These are phyloP conservation scores for Tetrahymena borealis DNA, from an alignment of 73 alveolate genomes.

Conservation along the genomic window DNA sequence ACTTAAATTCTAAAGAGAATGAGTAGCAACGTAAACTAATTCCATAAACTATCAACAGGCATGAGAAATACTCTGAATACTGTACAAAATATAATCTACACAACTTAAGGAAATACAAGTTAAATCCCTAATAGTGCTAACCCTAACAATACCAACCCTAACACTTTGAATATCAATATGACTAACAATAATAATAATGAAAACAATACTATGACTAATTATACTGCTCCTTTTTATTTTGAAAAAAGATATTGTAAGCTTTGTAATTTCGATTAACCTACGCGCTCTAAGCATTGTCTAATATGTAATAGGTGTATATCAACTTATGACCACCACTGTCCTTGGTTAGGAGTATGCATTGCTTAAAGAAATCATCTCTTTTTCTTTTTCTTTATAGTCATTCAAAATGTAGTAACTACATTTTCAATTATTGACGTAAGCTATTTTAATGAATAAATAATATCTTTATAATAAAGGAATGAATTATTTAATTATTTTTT, in stretches of 20 bases:
- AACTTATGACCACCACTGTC: slow-evolving; percentile 65
- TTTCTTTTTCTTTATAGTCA: slow-evolving; percentile 36
- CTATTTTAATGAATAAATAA: neutral
- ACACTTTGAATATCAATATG: neutral
- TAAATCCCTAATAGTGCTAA: neutral
- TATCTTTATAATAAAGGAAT: neutral
- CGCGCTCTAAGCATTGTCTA: slow-evolving; percentile 49
- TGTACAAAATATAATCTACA: neutral
- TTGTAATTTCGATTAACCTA: slow-evolving; percentile 54
- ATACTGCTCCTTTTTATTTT: neutral
- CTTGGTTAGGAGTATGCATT: slow-evolving; percentile 59
- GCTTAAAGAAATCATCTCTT: slow-evolving; percentile 55
- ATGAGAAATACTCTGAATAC: neutral
- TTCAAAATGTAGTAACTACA: neutral
- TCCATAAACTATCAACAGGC: neutral
- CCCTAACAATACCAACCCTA: neutral
- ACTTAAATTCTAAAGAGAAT: neutral
- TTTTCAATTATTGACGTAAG: slow-evolving; percentile 1
- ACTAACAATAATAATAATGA: neutral
- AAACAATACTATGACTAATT: neutral
- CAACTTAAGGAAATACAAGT: neutral
- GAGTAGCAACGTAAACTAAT: neutral
- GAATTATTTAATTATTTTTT: neutral
- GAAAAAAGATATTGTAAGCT: slow-evolving; percentile 52
- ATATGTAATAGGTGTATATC: slow-evolving; percentile 46